These are phyloP conservation scores for Cystobasidium sp. DNA, from an alignment of 1,284 basidiomycete species.

Conservation along the genomic window DNA sequence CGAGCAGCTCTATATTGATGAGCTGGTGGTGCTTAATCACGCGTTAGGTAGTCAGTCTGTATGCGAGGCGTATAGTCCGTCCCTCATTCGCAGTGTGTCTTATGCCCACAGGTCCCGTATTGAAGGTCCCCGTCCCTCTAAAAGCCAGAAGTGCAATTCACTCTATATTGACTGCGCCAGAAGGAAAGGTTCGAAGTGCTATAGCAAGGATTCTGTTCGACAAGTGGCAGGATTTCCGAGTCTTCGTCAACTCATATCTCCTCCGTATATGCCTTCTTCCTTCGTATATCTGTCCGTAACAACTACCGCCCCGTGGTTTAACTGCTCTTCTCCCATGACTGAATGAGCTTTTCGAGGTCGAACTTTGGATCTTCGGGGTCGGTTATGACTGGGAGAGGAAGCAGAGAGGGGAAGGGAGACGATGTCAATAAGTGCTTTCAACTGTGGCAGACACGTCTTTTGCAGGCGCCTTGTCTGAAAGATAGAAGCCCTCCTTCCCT, in stretches of 20 bases:
- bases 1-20: too few relatives aligned
- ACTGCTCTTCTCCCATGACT: slow-evolving; percentile 49
- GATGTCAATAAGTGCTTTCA: slow-evolving; percentile 10
- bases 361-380: slow-evolving; percentile 94
- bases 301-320: not conserved
- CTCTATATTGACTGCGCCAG: not conserved
- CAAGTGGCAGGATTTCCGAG: not conserved
- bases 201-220: not conserved
- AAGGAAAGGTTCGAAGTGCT: not conserved
- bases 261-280: not conserved
- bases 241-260: not conserved
- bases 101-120: not conserved
- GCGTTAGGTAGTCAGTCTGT: too few relatives aligned
- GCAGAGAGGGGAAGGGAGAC: not conserved
- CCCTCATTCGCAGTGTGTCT: too few relatives aligned
- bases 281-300: not conserved
- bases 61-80: too few relatives aligned
- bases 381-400: slow-evolving; percentile 68
- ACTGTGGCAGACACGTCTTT: not conserved
- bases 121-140: not conserved
- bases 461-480: not conserved
- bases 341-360: slow-evolving; percentile 90
- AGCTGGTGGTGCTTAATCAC: too few relatives aligned
- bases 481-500: too few relatives aligned
- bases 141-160: not conserved